Percentiles rank a stretch among this genome's conserved stretches.
These are phyloP conservation scores for Sporopachydermia cereana DNA, from an alignment of 1,139 yeast species.

Conservation along the genomic window DNA sequence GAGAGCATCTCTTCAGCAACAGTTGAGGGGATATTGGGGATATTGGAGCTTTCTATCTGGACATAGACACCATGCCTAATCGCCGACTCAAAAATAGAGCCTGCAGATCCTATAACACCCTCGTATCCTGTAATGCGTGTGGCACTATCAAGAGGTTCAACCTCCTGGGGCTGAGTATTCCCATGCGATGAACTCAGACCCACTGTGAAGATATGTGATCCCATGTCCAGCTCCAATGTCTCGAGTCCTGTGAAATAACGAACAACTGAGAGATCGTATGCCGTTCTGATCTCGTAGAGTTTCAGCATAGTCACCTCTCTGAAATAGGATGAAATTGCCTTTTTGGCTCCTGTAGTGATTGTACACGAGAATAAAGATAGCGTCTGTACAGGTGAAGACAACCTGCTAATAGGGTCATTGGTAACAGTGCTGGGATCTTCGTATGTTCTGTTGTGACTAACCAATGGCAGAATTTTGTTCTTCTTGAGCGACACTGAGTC, in stretches of 20 bases:
- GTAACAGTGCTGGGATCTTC: slow-evolving; percentile 22
- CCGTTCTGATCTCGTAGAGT: neutral
- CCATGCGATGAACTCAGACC: neutral
- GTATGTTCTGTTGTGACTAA: slow-evolving; percentile 28
- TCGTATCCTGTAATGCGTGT: neutral
- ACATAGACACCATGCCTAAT: neutral
- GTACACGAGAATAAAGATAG: neutral
- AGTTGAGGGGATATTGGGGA: neutral
- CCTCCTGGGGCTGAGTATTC: neutral
- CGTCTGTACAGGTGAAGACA: neutral
- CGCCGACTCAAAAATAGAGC: neutral
- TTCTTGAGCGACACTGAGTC: slow-evolving; percentile 29
- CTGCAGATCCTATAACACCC: slow-evolving; percentile 3
- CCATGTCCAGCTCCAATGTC: slow-evolving; percentile 1
- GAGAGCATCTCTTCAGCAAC: neutral
- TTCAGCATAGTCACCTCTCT: neutral
- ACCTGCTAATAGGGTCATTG: neutral
- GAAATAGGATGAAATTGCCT: neutral
- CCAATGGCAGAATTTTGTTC: slow-evolving; percentile 18
- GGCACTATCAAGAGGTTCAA: neutral
- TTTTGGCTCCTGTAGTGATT: neutral
- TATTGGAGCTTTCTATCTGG: neutral
- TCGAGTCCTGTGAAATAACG: neutral
- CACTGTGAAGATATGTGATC: neutral
- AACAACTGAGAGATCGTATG: neutral